phyloP scores from a whole-genome alignment of 164 flowering plant species.

The Sedum album region DNA sequence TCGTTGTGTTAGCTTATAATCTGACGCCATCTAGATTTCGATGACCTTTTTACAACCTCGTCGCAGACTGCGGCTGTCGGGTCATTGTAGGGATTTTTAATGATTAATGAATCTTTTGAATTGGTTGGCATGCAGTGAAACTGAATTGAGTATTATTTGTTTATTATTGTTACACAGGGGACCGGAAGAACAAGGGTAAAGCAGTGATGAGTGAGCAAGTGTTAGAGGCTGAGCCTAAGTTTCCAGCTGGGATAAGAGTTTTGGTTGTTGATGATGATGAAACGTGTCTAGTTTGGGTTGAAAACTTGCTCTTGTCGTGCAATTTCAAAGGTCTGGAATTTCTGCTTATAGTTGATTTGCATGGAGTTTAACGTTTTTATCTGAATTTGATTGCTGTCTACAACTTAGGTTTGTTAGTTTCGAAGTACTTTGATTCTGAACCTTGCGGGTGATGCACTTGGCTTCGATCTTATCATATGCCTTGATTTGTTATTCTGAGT shows the following conservation, averaged over 20 bases:
- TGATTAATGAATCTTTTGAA: background rate
- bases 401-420: background rate
- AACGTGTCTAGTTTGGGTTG: background rate
- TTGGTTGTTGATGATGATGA: background rate
- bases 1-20: too few species aligned
- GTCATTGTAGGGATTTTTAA: too few species aligned
- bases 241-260: constrained; percentile 5
- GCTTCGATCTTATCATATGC: background rate
- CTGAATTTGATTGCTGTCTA: background rate
- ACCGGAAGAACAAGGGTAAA: background rate
- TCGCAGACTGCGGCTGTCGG: too few species aligned
- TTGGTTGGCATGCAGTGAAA: too few species aligned
- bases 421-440: background rate
- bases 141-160: background rate
- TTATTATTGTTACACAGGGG: background rate
- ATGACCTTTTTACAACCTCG: too few species aligned
- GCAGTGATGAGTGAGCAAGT: background rate
- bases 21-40: too few species aligned
- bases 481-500: background rate
- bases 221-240: background rate
- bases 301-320: background rate
- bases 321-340: background rate
- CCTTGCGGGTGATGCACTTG: background rate
- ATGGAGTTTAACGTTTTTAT: background rate
- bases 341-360: background rate